Percentiles rank a stretch among this genome's conserved stretches.
Conservation (phyloP, 768 basidiomycete genomes). For the Macrolepiota dolichaula region DNA sequence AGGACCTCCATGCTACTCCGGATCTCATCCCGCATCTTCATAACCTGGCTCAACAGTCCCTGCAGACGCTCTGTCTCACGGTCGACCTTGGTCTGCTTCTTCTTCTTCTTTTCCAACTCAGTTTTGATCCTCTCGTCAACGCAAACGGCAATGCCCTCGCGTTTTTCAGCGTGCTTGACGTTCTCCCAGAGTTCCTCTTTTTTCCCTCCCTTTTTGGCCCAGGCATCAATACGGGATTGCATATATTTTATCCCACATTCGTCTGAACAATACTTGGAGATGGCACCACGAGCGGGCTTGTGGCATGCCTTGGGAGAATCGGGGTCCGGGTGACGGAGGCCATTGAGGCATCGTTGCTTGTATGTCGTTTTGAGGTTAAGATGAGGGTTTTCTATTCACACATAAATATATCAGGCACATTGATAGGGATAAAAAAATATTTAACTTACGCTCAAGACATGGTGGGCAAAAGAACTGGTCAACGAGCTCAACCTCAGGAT, state of each 20-base stretch:
- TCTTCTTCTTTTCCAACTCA: constrained; percentile 19
- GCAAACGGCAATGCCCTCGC: constrained; percentile 66
- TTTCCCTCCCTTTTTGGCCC: constrained; percentile 60
- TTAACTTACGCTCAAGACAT: constrained; percentile 67
- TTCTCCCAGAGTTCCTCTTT: constrained; percentile 68
- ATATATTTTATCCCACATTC: constrained; percentile 80
- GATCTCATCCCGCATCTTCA: constrained; percentile 58
- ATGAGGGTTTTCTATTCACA: constrained; percentile 51
- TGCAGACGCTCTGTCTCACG: constrained; percentile 58
- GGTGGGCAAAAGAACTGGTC: constrained; percentile 90
- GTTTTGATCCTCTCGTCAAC: constrained; percentile 27
- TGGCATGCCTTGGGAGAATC: constrained; percentile 68
- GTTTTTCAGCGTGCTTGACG: constrained; percentile 64
- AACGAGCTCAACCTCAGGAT: constrained; percentile 80
- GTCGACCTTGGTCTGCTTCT: constrained; percentile 38
- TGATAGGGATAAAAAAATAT: background rate
- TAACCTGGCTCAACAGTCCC: constrained; percentile 50
- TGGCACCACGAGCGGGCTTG: constrained; percentile 73
- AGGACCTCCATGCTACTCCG: constrained; percentile 70
- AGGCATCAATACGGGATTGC: constrained; percentile 59
- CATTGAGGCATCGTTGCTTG: constrained; percentile 74
- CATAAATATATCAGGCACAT: constrained; percentile 1
- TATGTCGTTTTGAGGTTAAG: constrained; percentile 71
- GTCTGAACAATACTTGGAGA: constrained; percentile 91
- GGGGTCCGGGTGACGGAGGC: constrained; percentile 61